Percentiles rank a stretch among this genome's conserved stretches.
Evolutionary conservation across 768 basidiomycete genomes (phyloP).

Genomic region (Mycena kentingensis): DNA sequence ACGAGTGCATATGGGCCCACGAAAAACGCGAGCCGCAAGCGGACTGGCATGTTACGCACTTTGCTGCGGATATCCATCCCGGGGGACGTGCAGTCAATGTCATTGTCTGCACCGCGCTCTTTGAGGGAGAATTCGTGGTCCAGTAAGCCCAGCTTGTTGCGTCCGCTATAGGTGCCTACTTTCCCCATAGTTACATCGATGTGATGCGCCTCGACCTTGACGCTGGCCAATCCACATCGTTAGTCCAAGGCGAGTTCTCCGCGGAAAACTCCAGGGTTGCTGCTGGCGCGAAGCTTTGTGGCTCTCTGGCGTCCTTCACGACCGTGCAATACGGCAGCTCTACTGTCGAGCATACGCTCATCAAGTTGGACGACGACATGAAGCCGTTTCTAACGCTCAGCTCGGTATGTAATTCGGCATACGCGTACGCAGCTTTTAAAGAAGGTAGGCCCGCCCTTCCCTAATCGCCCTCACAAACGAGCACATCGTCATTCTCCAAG

Average conservation of each 20-base stretch:
- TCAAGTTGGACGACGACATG: background rate
- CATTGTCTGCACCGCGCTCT: background rate
- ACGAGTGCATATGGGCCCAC: constrained; percentile 8
- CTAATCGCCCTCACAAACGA: background rate
- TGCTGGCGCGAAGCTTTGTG: background rate
- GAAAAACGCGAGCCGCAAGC: background rate
- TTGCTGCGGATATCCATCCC: constrained; percentile 5
- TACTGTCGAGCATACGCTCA: background rate
- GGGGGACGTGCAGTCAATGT: constrained; percentile 8
- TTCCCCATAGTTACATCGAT: background rate
- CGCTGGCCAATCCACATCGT: constrained; percentile 2
- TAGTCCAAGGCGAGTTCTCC: background rate
- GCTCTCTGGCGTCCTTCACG: background rate
- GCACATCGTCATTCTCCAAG: background rate
- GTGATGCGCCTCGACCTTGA: constrained; percentile 7
- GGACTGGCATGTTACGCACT: background rate
- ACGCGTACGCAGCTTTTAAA: background rate
- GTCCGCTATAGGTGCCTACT: too few relatives aligned
- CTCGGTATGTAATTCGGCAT: background rate
- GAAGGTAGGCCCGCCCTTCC: background rate
- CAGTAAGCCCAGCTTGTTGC: background rate
- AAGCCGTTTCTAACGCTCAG: background rate
- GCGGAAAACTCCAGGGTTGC: background rate
- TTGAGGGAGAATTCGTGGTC: background rate
- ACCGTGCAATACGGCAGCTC: background rate